Evolutionary conservation across 2,329 filamentous ascomycete species (phyloP).

Genomic region (Arthrobotrys iridis): DNA sequence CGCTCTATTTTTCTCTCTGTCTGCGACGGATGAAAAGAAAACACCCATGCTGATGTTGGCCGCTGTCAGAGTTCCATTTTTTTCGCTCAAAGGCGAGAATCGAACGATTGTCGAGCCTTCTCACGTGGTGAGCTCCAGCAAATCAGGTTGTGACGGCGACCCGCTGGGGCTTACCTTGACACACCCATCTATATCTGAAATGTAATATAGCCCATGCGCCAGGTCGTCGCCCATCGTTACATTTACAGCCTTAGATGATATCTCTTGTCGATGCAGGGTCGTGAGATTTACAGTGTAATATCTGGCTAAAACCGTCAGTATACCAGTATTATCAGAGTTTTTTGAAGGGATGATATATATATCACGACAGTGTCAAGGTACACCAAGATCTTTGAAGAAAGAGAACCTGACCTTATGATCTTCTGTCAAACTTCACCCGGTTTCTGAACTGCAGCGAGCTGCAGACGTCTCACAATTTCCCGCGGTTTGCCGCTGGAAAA

Average conservation of each 20-base stretch:
- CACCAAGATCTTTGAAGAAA: too few species aligned
- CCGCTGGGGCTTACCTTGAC: constrained; percentile 28
- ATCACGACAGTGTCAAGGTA: background rate
- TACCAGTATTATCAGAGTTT: too few species aligned
- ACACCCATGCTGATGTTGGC: too few species aligned
- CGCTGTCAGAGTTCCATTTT: background rate
- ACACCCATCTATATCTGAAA: constrained; percentile 18
- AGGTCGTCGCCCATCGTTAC: background rate
- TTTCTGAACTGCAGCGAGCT: constrained; percentile 12
- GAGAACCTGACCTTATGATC: background rate
- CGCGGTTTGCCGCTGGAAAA: constrained; percentile 9
- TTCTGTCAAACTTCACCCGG: background rate
- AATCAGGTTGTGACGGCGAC: constrained; percentile 16
- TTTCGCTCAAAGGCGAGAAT: constrained; percentile 40
- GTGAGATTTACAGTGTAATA: background rate
- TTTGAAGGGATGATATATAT: background rate
- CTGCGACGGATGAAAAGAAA: too few species aligned
- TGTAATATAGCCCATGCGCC: constrained; percentile 15
- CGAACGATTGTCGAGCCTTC: constrained; percentile 32
- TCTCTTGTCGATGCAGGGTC: background rate
- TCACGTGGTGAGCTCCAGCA: constrained; percentile 46
- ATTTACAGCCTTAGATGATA: background rate
- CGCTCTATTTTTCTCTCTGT: background rate
- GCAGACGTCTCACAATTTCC: constrained; percentile 40
- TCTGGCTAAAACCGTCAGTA: background rate